These are phyloP conservation scores for Parachaetomium inaequale DNA, from an alignment of 495 filamentous ascomycete genomes.

Conservation along the genomic window DNA sequence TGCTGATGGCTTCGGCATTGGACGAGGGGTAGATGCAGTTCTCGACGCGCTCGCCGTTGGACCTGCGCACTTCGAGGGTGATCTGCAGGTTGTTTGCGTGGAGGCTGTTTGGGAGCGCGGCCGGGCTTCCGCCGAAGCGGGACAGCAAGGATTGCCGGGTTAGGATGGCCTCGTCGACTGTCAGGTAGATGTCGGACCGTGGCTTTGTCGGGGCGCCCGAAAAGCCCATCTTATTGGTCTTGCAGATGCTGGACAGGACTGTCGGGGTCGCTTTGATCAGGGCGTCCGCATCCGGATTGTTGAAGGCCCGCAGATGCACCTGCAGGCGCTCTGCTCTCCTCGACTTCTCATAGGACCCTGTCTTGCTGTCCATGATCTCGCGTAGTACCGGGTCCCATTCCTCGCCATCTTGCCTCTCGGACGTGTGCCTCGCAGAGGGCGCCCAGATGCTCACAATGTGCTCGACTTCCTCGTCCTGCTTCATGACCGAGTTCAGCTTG, in stretches of 20 bases:
- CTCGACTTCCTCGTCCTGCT: slow-evolving; percentile 71
- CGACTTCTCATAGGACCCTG: slow-evolving; percentile 68
- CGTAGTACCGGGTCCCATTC: slow-evolving; percentile 74
- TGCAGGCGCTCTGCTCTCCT: slow-evolving; percentile 67
- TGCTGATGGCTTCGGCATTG: slow-evolving; percentile 67
- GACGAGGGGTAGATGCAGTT: slow-evolving; percentile 83
- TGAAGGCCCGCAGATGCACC: slow-evolving; percentile 72
- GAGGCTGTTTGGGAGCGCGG: slow-evolving; percentile 58
- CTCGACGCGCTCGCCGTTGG: slow-evolving; percentile 75
- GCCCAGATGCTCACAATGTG: slow-evolving; percentile 77
- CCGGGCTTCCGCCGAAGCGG: slow-evolving; percentile 71
- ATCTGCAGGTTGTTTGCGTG: slow-evolving; percentile 76
- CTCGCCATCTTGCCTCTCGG: slow-evolving; percentile 55
- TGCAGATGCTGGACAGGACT: slow-evolving; percentile 71
- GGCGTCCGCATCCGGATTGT: slow-evolving; percentile 66
- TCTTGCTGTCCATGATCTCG: slow-evolving; percentile 68
- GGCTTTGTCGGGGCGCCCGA: slow-evolving; percentile 83
- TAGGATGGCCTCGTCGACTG: slow-evolving; percentile 68
- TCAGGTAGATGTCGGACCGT: slow-evolving; percentile 91
- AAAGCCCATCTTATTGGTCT: slow-evolving; percentile 89
- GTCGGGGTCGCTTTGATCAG: slow-evolving; percentile 86
- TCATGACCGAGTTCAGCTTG: slow-evolving; percentile 73
- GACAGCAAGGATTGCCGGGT: slow-evolving; percentile 74
- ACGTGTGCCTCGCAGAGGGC: slow-evolving; percentile 43
- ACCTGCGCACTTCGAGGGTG: slow-evolving; percentile 78